Base-by-base conservation (phyloP, 2,329 filamentous ascomycete genomes). In the Salinomyces thailandicus region DNA sequence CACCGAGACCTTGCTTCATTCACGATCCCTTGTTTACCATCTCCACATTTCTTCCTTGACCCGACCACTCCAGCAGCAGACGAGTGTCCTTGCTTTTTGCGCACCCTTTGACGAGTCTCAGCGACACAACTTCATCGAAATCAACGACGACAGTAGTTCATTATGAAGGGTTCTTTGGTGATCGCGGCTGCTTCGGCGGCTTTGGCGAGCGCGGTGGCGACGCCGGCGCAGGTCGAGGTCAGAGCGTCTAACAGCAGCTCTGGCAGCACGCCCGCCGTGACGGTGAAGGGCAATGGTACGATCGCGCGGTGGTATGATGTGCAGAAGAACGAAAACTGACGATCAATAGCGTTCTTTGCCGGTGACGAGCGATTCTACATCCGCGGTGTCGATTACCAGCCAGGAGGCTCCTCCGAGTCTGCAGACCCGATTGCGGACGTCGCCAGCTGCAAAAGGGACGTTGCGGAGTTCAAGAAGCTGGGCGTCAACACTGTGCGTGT, bases 401-500 rank as follows among this genome's bases (percentile, higher is more conserved):
- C 54, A 47, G 73, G 73, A 51, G 78, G 77, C 44, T 71, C 75
- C 9, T 77, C 75, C 35, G 60, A 76, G 28, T 62, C 75, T 33
- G 63, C 65, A 37, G 86, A 94, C 57, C 85, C 86, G 42, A 79
- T 94, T 36, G 78, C 83, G 44, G 79, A 93, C 52, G 56, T 67
- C 16, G 62, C 62, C 3, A 64, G 71, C 54, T 94, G 87, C 74
- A 72, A 75, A 60, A 81, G 86, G 47, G 85, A 93, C 56, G 81
- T 94, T 50, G 63, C 66, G 35, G 70, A 85, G 58, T 93, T 94
- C 76, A 75, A 84, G 68, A 74, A 85, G 48, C 71, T 95, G 34
- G 85, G 86, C 33, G 68, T 94, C 64, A 95, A 95, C 71, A 86
- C 85, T 17, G 71, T 95, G 57, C 86, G 87, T 62, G 82, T 94